A percentile compares a stretch with the other conserved stretches of the same genome.
These are phyloP conservation scores for Thelephora ganbajun DNA, from an alignment of 768 basidiomycete species.

Conservation along the genomic window DNA sequence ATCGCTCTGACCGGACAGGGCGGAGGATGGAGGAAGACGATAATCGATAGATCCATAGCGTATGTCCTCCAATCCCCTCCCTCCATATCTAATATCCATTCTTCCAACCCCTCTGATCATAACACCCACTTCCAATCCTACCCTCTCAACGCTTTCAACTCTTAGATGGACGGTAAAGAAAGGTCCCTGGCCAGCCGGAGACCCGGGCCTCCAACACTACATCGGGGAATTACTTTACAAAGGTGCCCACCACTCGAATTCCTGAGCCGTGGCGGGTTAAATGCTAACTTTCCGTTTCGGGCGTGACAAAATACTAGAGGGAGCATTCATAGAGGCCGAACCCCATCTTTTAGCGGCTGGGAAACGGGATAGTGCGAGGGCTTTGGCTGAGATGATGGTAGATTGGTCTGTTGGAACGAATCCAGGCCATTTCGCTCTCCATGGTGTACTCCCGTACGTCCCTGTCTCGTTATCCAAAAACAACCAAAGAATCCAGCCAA, in stretches of 20 bases:
- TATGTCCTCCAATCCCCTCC: constrained; percentile 25
- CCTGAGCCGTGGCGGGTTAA: no score
- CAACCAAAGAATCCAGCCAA: not conserved
- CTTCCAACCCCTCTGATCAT: not conserved
- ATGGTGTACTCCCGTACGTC: constrained; percentile 75
- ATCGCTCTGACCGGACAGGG: constrained; percentile 71
- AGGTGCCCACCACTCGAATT: constrained; percentile 29
- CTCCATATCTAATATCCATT: not conserved
- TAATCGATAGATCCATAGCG: constrained; percentile 77
- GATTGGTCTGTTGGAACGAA: constrained; percentile 55
- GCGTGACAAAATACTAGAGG: constrained; percentile 35
- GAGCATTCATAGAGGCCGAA: constrained; percentile 62
- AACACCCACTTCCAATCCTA: constrained; percentile 3
- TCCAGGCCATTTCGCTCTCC: constrained; percentile 68
- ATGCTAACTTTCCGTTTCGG: not conserved
- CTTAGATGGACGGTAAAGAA: constrained; percentile 76
- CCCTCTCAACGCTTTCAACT: constrained; percentile 3
- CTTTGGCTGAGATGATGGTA: constrained; percentile 76
- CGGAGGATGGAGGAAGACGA: constrained; percentile 83
- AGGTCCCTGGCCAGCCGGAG: constrained; percentile 73
- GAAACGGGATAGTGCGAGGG: constrained; percentile 76
- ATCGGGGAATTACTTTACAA: constrained; percentile 80
- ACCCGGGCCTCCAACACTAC: constrained; percentile 80
- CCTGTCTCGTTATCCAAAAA: not conserved
- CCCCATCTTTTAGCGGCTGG: constrained; percentile 74